Evolutionary conservation across 805 yeast species (phyloP), one percentile per base, ranked within the genome.

Genomic region (Myxozyma melibiosi): DNA sequence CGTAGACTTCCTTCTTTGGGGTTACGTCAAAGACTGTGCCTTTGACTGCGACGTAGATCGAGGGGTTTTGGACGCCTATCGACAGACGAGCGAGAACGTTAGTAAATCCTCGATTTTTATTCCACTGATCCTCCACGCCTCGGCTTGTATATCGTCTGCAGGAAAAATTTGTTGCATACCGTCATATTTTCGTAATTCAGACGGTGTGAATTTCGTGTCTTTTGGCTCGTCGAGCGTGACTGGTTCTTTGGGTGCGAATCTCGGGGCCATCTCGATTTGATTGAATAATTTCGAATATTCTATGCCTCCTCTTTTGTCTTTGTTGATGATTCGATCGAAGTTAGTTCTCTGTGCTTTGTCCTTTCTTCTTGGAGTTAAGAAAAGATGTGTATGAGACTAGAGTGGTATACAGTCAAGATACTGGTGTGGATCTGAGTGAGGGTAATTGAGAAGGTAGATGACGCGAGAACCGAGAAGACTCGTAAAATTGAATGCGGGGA

Each of bases 11-110:
- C 11, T 70, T 65, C 67, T 88, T 89, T 44, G 74, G 68, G 0
- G 88, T 79, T 8, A 90, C 96, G 66, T 89, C 96, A 69, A 88
- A 90, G 9, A 90, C 82, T 1, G 77, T 77, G 20, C 96, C 94
- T 59, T 84, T 83, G 65, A 89, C 84, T 6, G 84, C 94, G 18
- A 89, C 86, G 70, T 84, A 89, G 62, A 87, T 78, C 57, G 78
- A 71, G 6, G 76, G 73, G 16, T 68, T 60, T 51, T 74, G 68
- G 8, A 72, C 73, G 4, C 83, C 83, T 60, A 24, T 7, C 22
- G 20, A 31, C 4, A 16, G 38, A 8, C 16, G 1, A 20, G 27
- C 27, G 8, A 7, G 6, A 22, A 14, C 33, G 24, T 35, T 20
- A n/a, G 18, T 13, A 34, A 9, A 34, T 46, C 18, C 13, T 5